A percentile compares a stretch with the other conserved stretches of the same genome.
phyloP scores from a whole-genome alignment of 139 green algal genomes.

The Chlorella ohadii region DNA sequence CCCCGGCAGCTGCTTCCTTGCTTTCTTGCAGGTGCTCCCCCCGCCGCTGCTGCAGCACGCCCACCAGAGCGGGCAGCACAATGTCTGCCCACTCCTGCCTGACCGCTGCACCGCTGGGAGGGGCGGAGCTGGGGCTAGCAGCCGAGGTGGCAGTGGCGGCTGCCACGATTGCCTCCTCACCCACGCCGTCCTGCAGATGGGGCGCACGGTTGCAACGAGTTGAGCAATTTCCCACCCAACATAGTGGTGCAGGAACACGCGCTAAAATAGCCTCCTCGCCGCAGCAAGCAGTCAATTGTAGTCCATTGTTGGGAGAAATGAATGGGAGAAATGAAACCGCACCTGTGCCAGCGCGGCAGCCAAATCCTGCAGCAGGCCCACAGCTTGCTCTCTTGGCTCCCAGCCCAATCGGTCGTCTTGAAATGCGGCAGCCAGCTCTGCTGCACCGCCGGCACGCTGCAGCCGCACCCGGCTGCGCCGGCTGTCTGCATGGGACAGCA shows the following conservation, averaged over 20 bases:
- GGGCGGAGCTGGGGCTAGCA: too few relatives aligned
- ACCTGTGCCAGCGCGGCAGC: slow-evolving; percentile 14
- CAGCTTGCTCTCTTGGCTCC: slow-evolving; percentile 28
- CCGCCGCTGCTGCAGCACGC: slow-evolving; percentile 7
- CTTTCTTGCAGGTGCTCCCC: slow-evolving; percentile 12
- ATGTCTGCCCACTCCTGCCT: background rate
- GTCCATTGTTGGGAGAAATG: too few relatives aligned
- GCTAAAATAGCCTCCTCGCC: too few relatives aligned
- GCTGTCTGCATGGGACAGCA: background rate
- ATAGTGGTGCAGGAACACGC: too few relatives aligned
- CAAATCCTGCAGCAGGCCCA: slow-evolving; percentile 30
- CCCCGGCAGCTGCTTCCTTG: slow-evolving; percentile 21
- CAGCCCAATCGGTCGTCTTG: slow-evolving; percentile 7
- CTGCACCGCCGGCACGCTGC: slow-evolving; percentile 10
- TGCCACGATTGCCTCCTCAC: too few relatives aligned
- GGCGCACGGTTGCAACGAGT: too few relatives aligned
- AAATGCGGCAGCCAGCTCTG: slow-evolving; percentile 10
- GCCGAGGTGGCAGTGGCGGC: too few relatives aligned
- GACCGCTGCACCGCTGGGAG: background rate
- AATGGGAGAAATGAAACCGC: too few relatives aligned
- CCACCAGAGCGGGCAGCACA: slow-evolving; percentile 23
- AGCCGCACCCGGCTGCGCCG: slow-evolving; percentile 20
- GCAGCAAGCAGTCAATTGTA: too few relatives aligned
- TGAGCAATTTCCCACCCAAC: too few relatives aligned
- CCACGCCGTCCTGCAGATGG: too few relatives aligned